Evolutionary conservation across 257 asterid species (phyloP), one percentile per base, ranked within the genome.

Genomic region (Scutellaria galericulata): DNA sequence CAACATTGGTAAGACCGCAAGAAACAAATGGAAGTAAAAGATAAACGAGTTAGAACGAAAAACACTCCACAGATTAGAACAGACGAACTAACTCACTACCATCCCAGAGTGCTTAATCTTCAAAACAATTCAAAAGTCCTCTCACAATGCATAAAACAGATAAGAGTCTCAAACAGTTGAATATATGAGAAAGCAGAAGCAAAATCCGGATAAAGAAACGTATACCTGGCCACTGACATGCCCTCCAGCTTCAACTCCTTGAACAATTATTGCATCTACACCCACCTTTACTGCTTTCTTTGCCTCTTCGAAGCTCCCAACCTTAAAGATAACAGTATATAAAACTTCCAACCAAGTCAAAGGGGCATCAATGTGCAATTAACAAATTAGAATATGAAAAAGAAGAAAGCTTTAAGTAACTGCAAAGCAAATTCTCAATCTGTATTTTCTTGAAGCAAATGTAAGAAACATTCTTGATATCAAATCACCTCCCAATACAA

Each of bases 161-260:
- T 48, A 45, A 39, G 6, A 14, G 4, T 15, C 9, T 14, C 51
- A 5, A 20, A 45, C 24, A 48, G 24, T 66, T 27, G 15, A 31
- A 56, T 22, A 12, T 46, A 11, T 3, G 20, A 66, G 9, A 10
- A 57, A 60, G 35, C 8, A 22, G 73, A 62, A 40, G 20, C 41
- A 58, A 45, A 47, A 48, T 7, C 6, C 10, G 13, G 35, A 9
- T 6, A 10, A 66, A 62, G 20, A 65, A 50, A 45, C 53, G 42
- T 47, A 64, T 85, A 92, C 98, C 96, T 87, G 94, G 15, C 96
- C 96, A 69, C 86, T 83, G 64, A 92, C 85, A 83, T 92, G 98
- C 44, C 98, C 98, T 62, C 98, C 98, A 47, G 98, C 98, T 83
- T 92, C 98, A 12, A 64, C 66, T 56, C 96, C 98, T 83, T 92